phyloP scores from a whole-genome alignment of 768 basidiomycete species.

The Tricholoma sp. region DNA sequence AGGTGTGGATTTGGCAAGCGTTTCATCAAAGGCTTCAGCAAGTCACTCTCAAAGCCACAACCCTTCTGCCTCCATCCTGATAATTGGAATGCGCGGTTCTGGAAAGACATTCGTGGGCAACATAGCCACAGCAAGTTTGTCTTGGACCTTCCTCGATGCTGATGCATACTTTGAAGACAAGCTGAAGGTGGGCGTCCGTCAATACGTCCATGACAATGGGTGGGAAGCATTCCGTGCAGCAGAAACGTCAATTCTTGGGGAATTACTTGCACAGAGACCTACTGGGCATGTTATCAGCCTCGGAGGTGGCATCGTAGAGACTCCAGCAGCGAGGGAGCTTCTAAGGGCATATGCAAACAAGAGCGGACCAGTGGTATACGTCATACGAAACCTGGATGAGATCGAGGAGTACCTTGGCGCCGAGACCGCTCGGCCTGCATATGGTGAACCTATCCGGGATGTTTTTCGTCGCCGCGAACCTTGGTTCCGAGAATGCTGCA shows the following conservation, averaged over 20 bases:
- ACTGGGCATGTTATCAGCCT: constrained; percentile 77
- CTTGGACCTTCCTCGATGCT: constrained; percentile 76
- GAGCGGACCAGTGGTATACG: constrained; percentile 76
- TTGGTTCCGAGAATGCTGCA: constrained; percentile 82
- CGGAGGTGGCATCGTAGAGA: constrained; percentile 94
- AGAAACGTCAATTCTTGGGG: constrained; percentile 65
- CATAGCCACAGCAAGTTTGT: constrained; percentile 68
- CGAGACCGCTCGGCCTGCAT: constrained; percentile 80
- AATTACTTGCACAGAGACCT: constrained; percentile 56
- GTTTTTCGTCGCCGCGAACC: constrained; percentile 81
- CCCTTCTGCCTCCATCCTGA: constrained; percentile 13
- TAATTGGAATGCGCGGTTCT: constrained; percentile 83
- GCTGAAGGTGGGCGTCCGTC: constrained; percentile 54
- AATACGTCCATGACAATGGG: constrained; percentile 77
- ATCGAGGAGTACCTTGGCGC: constrained; percentile 75
- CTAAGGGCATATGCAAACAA: constrained; percentile 59
- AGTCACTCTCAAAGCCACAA: constrained; percentile 26
- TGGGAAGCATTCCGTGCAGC: constrained; percentile 88
- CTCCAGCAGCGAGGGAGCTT: constrained; percentile 63
- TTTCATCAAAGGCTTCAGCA: constrained; percentile 35
- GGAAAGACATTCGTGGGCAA: constrained; percentile 89
- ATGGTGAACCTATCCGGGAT: constrained; percentile 80
- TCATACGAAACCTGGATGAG: constrained; percentile 75
- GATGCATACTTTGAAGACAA: constrained; percentile 72
- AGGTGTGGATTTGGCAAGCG: constrained; percentile 68